Evolutionary conservation across 2,329 filamentous ascomycete species (phyloP).

Genomic region (Microcyclospora tardicrescens): DNA sequence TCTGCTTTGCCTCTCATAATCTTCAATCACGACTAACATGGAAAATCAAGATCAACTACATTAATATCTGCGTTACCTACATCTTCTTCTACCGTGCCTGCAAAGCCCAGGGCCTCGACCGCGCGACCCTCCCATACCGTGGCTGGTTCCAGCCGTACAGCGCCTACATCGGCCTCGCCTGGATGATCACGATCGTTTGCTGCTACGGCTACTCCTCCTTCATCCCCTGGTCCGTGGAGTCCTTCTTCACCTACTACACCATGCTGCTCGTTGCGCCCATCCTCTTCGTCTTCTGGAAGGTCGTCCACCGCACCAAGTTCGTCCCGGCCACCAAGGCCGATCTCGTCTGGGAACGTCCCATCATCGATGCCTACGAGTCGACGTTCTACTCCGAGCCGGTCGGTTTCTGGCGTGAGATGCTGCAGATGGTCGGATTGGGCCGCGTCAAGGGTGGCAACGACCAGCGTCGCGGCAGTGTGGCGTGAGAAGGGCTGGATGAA

Average conservation of each 20-base stretch:
- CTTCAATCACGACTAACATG: constrained; percentile 13
- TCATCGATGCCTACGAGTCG: constrained; percentile 46
- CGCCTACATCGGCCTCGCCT: constrained; percentile 25
- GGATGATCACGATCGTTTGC: constrained; percentile 26
- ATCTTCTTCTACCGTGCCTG: constrained; percentile 44
- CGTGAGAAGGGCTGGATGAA: neutral
- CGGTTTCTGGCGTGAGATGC: constrained; percentile 45
- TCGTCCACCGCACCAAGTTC: constrained; percentile 47
- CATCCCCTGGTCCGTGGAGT: constrained; percentile 32
- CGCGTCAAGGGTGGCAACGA: constrained; percentile 12
- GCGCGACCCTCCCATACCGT: constrained; percentile 42
- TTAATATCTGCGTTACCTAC: constrained; percentile 48
- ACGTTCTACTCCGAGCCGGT: constrained; percentile 36
- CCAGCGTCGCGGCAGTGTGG: constrained; percentile 5
- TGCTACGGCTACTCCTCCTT: constrained; percentile 45
- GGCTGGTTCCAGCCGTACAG: constrained; percentile 46
- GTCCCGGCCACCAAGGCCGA: constrained; percentile 43
- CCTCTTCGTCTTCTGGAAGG: constrained; percentile 49
- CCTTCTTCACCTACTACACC: constrained; percentile 39
- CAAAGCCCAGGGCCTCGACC: constrained; percentile 39
- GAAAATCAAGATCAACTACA: constrained; percentile 47
- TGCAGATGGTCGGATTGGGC: constrained; percentile 30
- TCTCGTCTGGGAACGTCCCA: constrained; percentile 48
- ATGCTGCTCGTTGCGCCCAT: constrained; percentile 26
- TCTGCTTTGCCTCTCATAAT: neutral